Evolutionary conservation across 2,329 filamentous ascomycete species (phyloP).

Genomic region (Aspergillus neotritici): DNA sequence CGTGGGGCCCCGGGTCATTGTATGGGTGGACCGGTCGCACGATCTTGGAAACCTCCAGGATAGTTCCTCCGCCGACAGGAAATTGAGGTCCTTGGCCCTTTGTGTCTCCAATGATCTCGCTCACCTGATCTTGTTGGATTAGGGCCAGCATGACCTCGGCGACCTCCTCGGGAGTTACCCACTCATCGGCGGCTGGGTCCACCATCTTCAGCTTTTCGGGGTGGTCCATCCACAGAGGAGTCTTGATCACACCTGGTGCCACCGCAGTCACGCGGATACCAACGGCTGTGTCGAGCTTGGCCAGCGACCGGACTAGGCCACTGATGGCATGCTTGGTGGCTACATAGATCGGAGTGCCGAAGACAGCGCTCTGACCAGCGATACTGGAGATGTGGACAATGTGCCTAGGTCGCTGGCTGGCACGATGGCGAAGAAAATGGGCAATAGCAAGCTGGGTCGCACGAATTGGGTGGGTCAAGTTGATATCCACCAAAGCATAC

Average conservation of each 20-base stretch:
- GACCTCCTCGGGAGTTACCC: conserved; percentile 58
- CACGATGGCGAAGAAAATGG: conserved; percentile 39
- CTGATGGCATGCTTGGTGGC: conserved; percentile 47
- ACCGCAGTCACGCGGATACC: conserved; percentile 57
- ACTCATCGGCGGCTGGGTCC: conserved; percentile 45
- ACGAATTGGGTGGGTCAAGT: conserved; percentile 49
- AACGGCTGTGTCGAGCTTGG: conserved; percentile 42
- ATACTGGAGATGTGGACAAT: conserved; percentile 48
- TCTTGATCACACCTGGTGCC: conserved; percentile 56
- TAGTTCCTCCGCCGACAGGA: conserved; percentile 44
- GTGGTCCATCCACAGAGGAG: conserved; percentile 57
- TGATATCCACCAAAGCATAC: conserved; percentile 47
- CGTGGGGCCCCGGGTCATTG: conserved; percentile 51
- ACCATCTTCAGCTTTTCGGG: conserved; percentile 54
- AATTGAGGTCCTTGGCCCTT: conserved; percentile 26
- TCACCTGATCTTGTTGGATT: conserved; percentile 45
- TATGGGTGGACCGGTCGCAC: conserved; percentile 47
- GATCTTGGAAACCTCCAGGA: conserved; percentile 53
- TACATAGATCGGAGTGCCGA: conserved; percentile 43
- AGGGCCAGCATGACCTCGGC: conserved; percentile 54
- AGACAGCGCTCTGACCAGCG: conserved; percentile 37
- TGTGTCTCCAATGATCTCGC: conserved; percentile 30
- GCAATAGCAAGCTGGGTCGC: conserved; percentile 47
- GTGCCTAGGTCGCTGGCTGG: conserved; percentile 32
- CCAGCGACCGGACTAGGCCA: conserved; percentile 48